These are phyloP conservation scores for Tulasnella sp. DNA, from an alignment of 768 basidiomycete genomes.

Conservation along the genomic window DNA sequence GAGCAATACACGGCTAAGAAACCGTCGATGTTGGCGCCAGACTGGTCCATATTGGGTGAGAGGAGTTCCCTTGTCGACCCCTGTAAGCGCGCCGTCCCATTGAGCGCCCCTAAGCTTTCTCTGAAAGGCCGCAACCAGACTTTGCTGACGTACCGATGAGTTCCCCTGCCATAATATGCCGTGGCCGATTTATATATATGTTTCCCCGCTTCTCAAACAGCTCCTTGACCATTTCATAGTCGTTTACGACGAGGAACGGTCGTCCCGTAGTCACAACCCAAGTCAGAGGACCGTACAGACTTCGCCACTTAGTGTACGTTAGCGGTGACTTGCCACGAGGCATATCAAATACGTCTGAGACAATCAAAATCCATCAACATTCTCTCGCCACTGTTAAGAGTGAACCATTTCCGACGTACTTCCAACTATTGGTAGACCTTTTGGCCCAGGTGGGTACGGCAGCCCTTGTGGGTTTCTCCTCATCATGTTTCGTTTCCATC, in stretches of 20 bases:
- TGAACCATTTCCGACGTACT: not conserved
- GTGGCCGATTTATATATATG: too few species aligned
- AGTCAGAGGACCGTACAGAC: not conserved
- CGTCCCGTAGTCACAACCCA: not conserved
- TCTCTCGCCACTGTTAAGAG: not conserved
- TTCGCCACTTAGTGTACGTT: not conserved
- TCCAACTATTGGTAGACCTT: not conserved
- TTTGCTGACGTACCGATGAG: too few species aligned
- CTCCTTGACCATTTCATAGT: not conserved
- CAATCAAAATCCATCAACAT: not conserved
- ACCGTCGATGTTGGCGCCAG: too few species aligned
- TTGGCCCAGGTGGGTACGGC: not conserved
- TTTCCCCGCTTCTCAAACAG: not conserved
- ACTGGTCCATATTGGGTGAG: too few species aligned
- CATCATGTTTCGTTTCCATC: not conserved
- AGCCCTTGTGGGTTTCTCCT: not conserved
- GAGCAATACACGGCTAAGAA: too few species aligned
- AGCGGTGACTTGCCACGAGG: not conserved
- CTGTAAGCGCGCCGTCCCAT: too few species aligned
- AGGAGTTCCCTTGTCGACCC: too few species aligned
- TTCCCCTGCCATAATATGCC: too few species aligned
- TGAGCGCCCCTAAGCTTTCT: too few species aligned
- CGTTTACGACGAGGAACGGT: not conserved
- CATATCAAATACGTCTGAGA: not conserved
- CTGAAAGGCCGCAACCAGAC: too few species aligned